Percentiles rank a stretch among this genome's conserved stretches.
Conservation (phyloP, 495 filamentous ascomycete genomes). For the Bombardia bombarda region DNA sequence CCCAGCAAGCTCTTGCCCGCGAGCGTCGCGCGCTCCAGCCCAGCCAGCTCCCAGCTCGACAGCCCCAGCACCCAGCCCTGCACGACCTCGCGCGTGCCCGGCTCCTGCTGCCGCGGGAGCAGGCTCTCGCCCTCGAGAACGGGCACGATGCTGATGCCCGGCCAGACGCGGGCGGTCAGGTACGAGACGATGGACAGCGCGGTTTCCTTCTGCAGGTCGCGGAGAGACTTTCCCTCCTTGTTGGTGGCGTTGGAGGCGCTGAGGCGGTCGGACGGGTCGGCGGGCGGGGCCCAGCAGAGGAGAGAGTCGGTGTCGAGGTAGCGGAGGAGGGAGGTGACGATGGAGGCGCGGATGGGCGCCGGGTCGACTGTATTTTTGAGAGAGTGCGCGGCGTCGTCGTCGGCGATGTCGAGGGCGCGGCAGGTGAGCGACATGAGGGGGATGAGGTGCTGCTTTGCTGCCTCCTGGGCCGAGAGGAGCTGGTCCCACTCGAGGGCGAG, state of each 20-base stretch:
- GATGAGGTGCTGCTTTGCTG: constrained; percentile 69
- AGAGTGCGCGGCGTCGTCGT: constrained; percentile 41
- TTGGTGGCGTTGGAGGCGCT: constrained; percentile 14
- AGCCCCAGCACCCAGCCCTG: constrained; percentile 69
- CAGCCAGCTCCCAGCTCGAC: constrained; percentile 71
- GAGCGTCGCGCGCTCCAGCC: constrained; percentile 71
- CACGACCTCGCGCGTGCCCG: constrained; percentile 66
- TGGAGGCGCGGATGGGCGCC: constrained; percentile 40
- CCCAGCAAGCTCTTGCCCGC: constrained; percentile 81
- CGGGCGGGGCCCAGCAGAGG: constrained; percentile 77
- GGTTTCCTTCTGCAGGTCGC: constrained; percentile 61
- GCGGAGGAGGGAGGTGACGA: constrained; percentile 61
- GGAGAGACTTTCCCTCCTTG: constrained; percentile 43
- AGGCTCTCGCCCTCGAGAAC: constrained; percentile 68
- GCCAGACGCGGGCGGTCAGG: constrained; percentile 72
- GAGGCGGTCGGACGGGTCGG: constrained; percentile 26
- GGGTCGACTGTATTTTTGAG: not conserved
- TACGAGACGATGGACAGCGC: constrained; percentile 61
- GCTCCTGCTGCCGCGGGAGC: constrained; percentile 59
- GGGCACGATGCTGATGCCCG: constrained; percentile 66
- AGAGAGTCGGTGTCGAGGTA: constrained; percentile 90
- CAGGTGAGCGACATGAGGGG: constrained; percentile 81
- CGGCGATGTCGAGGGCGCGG: constrained; percentile 69
- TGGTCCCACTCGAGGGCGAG: constrained; percentile 91
- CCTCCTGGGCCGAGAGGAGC: constrained; percentile 69